Percentiles rank a stretch among this genome's conserved stretches.
Conservation (phyloP, 78 protist species). For the Dictyostelium firmibasis region DNA sequence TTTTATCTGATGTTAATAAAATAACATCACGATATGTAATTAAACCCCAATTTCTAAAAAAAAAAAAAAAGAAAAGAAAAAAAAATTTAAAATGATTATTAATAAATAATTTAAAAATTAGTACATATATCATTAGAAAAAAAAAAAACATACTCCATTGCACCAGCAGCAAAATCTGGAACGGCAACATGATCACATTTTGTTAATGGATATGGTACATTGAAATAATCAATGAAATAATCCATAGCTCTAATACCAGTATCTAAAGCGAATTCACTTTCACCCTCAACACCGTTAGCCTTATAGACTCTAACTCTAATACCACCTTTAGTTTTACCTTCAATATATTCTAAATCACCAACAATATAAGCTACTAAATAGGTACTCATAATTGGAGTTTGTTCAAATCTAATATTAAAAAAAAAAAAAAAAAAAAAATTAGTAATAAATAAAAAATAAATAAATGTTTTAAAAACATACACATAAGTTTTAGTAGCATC, state of each 20-base stretch:
- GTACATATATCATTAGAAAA: neutral
- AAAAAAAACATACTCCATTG: slow-evolving; percentile 85
- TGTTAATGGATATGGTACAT: slow-evolving; percentile 87
- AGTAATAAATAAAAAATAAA: slow-evolving; percentile 86
- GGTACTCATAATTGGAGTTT: slow-evolving; percentile 93
- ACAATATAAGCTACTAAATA: slow-evolving; percentile 92
- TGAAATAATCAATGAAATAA: slow-evolving; percentile 84
- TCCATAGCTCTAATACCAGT: slow-evolving; percentile 78
- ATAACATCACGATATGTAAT: slow-evolving; percentile 89
- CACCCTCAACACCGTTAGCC: slow-evolving; percentile 80
- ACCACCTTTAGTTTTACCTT: slow-evolving; percentile 59
- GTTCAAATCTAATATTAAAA: neutral
- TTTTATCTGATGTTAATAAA: slow-evolving; percentile 62
- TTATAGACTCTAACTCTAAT: slow-evolving; percentile 88
- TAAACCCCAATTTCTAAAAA: slow-evolving; percentile 87
- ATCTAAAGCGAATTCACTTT: slow-evolving; percentile 87
- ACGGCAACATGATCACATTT: slow-evolving; percentile 93
- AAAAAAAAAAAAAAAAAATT: slow-evolving; percentile 9
- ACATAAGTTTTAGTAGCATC: neutral
- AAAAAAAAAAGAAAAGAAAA: neutral
- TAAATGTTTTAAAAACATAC: slow-evolving; percentile 41
- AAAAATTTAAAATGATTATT: neutral
- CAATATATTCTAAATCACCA: slow-evolving; percentile 92
- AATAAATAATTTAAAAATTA: neutral
- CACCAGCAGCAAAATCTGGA: slow-evolving; percentile 83